Percentiles rank a stretch among this genome's conserved stretches.
phyloP scores from a whole-genome alignment of 441 rosid genomes.

The Adansonia gregorii region DNA sequence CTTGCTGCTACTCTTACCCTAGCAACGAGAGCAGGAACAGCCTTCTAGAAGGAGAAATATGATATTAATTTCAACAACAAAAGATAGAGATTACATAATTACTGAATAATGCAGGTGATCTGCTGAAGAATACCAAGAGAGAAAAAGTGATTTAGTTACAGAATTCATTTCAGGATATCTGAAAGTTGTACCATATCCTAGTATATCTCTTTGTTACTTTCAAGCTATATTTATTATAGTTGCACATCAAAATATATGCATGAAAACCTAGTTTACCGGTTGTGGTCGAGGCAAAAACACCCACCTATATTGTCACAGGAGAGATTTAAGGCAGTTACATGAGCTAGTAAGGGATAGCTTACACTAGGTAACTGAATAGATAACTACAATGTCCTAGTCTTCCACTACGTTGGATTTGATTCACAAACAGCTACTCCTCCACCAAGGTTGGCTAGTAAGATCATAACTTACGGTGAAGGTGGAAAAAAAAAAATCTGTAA shows the following conservation, averaged over 20 bases:
- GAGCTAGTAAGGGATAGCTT: too few species aligned
- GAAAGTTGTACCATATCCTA: background rate
- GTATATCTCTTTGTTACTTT: slow-evolving; percentile 4
- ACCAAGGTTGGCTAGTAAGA: background rate
- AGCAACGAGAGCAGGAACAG: background rate
- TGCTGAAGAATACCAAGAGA: too few species aligned
- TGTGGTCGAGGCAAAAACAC: too few species aligned
- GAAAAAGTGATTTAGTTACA: background rate
- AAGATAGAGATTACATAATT: background rate
- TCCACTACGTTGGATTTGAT: too few species aligned
- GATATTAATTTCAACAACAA: background rate
- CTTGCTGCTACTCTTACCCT: background rate
- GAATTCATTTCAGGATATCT: background rate
- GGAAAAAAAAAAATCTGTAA: slow-evolving; percentile 1
- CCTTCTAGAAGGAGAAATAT: background rate
- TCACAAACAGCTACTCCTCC: background rate
- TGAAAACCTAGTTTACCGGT: background rate
- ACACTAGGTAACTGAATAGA: too few species aligned
- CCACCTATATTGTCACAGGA: too few species aligned
- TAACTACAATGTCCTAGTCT: too few species aligned
- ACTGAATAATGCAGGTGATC: background rate
- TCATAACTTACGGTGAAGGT: slow-evolving; percentile 11
- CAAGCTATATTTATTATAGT: background rate
- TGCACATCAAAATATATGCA: slow-evolving; percentile 2
- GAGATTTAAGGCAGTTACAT: too few species aligned